phyloP scores from a whole-genome alignment of 495 filamentous ascomycete genomes.

The Aspergillus taichungensis region DNA sequence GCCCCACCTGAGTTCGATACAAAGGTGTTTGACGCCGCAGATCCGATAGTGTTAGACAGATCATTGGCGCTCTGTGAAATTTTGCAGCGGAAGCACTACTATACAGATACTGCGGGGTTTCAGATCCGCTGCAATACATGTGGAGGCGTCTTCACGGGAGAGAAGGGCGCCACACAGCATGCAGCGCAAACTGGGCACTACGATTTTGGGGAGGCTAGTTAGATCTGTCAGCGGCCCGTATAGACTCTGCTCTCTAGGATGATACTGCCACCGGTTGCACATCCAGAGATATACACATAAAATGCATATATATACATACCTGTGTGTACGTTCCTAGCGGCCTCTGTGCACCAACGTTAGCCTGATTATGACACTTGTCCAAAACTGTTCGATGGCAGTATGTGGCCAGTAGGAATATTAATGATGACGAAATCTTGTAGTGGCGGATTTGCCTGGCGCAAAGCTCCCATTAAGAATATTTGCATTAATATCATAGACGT shows the following conservation, averaged over 20 bases:
- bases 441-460: not conserved
- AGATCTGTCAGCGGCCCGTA: not conserved
- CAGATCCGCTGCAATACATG: slow-evolving; percentile 74
- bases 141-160: slow-evolving; percentile 61
- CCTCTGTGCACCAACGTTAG: too few relatives aligned
- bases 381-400: too few relatives aligned
- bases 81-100: slow-evolving; percentile 69
- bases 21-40: slow-evolving; percentile 63
- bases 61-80: slow-evolving; percentile 66
- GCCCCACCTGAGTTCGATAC: slow-evolving; percentile 63
- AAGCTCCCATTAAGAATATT: not conserved
- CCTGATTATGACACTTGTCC: too few relatives aligned
- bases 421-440: too few relatives aligned
- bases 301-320: not conserved
- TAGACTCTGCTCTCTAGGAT: too few relatives aligned
- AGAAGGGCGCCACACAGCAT: slow-evolving; percentile 61
- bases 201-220: slow-evolving; percentile 60
- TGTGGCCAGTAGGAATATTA: too few relatives aligned
- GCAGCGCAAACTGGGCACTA: slow-evolving; percentile 57
- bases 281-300: not conserved
- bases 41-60: slow-evolving; percentile 59
- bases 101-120: slow-evolving; percentile 80
- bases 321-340: too few relatives aligned
- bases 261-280: not conserved
- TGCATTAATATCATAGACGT: slow-evolving; percentile 10